phyloP scores from a whole-genome alignment of 164 flowering plant species.

The Magnolia changhungtana region DNA sequence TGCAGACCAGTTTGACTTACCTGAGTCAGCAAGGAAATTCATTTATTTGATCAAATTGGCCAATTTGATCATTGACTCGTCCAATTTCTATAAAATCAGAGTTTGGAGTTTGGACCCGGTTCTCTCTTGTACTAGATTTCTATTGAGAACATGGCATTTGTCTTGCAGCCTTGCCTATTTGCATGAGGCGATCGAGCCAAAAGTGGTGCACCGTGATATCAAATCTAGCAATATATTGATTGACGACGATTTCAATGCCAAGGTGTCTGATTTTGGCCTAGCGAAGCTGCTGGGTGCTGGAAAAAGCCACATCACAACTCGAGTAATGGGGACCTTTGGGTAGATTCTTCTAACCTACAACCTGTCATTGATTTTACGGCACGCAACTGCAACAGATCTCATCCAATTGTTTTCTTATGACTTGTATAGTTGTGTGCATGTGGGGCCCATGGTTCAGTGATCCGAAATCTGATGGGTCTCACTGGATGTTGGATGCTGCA shows the following conservation, averaged over 20 bases:
- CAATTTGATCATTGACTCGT: background rate
- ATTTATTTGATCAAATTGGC: background rate
- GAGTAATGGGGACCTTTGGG: constrained; percentile 99
- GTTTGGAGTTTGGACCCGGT: background rate
- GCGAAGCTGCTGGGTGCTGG: constrained; percentile 90
- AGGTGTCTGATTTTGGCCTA: constrained; percentile 88
- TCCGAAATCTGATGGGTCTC: background rate
- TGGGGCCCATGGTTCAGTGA: background rate
- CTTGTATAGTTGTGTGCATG: background rate
- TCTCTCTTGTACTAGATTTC: background rate
- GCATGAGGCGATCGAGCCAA: constrained; percentile 93
- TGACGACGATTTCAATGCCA: constrained; percentile 77
- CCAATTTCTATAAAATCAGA: background rate
- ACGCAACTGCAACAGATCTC: background rate
- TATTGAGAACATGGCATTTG: background rate
- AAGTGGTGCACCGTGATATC: constrained; percentile 86
- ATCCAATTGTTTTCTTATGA: background rate
- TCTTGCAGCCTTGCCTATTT: constrained; percentile 75
- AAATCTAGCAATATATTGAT: constrained; percentile 89
- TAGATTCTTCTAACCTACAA: constrained; percentile 20
- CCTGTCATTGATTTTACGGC: too few species aligned
- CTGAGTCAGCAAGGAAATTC: background rate
- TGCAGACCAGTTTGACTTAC: background rate
- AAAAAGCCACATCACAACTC: constrained; percentile 77
- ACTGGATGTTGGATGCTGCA: background rate